Conservation (phyloP, 805 yeast species). For the Candida xyloterini region DNA sequence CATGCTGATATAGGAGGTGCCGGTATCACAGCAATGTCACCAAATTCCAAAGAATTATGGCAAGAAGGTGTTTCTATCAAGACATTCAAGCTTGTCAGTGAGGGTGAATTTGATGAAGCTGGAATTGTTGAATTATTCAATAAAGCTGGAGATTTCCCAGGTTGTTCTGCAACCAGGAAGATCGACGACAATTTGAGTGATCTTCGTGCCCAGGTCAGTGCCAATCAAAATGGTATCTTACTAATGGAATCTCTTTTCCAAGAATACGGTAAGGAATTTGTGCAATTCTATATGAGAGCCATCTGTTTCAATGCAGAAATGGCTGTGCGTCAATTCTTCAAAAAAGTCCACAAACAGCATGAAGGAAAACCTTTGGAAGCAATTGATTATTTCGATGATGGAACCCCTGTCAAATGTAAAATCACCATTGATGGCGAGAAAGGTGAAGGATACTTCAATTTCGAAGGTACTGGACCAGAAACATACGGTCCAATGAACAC, state of each 20-base stretch:
- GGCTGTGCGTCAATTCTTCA: constrained; percentile 37
- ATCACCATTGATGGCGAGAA: constrained; percentile 39
- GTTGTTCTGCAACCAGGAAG: constrained; percentile 53
- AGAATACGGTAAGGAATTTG: constrained; percentile 39
- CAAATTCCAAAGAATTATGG: constrained; percentile 47
- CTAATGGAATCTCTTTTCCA: constrained; percentile 39
- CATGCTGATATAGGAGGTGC: constrained; percentile 61
- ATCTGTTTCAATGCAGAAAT: constrained; percentile 42
- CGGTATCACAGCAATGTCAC: constrained; percentile 53
- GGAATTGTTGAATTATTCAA: constrained; percentile 43
- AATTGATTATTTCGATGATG: constrained; percentile 51
- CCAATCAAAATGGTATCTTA: constrained; percentile 47
- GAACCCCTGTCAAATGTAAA: constrained; percentile 45
- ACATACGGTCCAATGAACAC: constrained; percentile 53
- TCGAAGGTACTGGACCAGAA: constrained; percentile 49
- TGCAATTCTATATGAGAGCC: constrained; percentile 43
- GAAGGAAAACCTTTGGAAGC: constrained; percentile 37
- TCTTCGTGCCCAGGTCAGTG: constrained; percentile 44
- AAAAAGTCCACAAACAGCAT: constrained; percentile 38
- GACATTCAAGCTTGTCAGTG: constrained; percentile 44
- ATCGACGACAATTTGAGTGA: constrained; percentile 50
- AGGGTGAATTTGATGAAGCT: constrained; percentile 49
- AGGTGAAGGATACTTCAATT: constrained; percentile 47
- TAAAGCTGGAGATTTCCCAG: constrained; percentile 47
- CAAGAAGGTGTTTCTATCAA: constrained; percentile 56